Evolutionary conservation across 495 filamentous ascomycete species (phyloP).

Genomic region (Talaromyces trachyspermus): DNA sequence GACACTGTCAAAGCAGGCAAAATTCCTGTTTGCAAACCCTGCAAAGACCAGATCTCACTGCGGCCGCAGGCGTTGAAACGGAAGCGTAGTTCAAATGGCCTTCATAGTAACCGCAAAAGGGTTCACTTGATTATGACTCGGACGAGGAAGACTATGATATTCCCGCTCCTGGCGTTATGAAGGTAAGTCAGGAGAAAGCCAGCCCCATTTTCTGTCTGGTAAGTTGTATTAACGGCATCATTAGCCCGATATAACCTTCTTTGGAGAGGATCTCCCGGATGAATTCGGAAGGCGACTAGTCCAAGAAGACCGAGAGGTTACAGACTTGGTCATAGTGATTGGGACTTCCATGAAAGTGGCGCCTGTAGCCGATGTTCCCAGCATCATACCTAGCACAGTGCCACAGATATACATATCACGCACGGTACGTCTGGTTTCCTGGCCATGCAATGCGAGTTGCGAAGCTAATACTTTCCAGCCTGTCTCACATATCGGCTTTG

Average conservation of each 20-base stretch:
- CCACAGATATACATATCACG: conserved; percentile 93
- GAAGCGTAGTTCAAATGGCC: conserved; percentile 61
- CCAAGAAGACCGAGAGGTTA: conserved; percentile 67
- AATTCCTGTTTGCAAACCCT: conserved; percentile 47
- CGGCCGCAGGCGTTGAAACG: conserved; percentile 56
- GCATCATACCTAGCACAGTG: conserved; percentile 65
- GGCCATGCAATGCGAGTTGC: background rate
- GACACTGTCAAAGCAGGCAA: conserved; percentile 69
- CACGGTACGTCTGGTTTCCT: conserved; percentile 43
- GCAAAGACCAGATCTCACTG: conserved; percentile 33
- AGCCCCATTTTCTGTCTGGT: background rate
- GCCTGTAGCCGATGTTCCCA: conserved; percentile 85
- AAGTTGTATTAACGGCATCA: background rate
- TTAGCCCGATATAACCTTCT: conserved; percentile 92
- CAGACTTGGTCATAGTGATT: conserved; percentile 93
- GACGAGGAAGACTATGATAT: conserved; percentile 68
- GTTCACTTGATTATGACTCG: conserved; percentile 52
- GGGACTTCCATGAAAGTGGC: conserved; percentile 95
- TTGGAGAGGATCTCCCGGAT: conserved; percentile 65
- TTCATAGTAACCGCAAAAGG: conserved; percentile 44
- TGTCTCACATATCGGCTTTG: conserved; percentile 84
- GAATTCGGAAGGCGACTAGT: conserved; percentile 75
- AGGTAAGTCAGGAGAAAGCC: conserved; percentile 36
- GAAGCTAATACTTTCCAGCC: conserved; percentile 36
- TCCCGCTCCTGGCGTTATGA: conserved; percentile 81